These are phyloP conservation scores for Leccinum incarnatum DNA, from an alignment of 768 basidiomycete species.

Conservation along the genomic window DNA sequence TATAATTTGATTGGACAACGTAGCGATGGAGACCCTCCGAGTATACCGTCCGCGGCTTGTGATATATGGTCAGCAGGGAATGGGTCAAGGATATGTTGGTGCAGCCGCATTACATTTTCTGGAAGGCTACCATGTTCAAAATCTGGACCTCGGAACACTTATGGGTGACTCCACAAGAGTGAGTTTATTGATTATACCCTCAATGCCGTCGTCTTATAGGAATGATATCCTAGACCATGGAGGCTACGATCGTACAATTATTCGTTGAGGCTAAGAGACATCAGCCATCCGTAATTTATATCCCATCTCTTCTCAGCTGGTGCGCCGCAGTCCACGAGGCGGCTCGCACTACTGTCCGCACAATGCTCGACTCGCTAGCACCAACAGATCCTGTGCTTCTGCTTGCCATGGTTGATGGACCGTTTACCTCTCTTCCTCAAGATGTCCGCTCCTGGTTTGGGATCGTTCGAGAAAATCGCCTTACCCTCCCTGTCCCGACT, in stretches of 20 bases:
- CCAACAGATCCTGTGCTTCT: conserved; percentile 94
- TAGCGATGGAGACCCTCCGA: conserved; percentile 89
- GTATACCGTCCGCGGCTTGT: conserved; percentile 88
- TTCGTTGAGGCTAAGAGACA: conserved; percentile 97
- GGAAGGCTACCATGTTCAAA: conserved; percentile 95
- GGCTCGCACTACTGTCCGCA: conserved; percentile 77
- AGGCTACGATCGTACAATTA: conserved; percentile 91
- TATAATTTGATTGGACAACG: conserved; percentile 6
- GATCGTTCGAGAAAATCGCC: conserved; percentile 64
- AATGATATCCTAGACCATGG: conserved; percentile 57
- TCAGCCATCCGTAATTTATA: conserved; percentile 93
- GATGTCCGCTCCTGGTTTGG: conserved; percentile 96
- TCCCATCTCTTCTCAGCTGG: conserved; percentile 87
- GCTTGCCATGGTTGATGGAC: conserved; percentile 83
- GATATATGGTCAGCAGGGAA: conserved; percentile 75
- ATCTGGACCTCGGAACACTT: conserved; percentile 83
- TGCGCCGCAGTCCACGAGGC: conserved; percentile 82
- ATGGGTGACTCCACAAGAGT: conserved; percentile 89
- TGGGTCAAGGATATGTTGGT: conserved; percentile 91
- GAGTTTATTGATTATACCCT: conserved; percentile 27
- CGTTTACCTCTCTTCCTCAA: conserved; percentile 61
- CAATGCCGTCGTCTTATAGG: background rate
- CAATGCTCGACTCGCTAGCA: conserved; percentile 87
- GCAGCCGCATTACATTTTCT: conserved; percentile 90
- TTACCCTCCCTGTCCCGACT: conserved; percentile 57